phyloP scores from a whole-genome alignment of 768 basidiomycete genomes.

The Clitopilus passeckerianus region DNA sequence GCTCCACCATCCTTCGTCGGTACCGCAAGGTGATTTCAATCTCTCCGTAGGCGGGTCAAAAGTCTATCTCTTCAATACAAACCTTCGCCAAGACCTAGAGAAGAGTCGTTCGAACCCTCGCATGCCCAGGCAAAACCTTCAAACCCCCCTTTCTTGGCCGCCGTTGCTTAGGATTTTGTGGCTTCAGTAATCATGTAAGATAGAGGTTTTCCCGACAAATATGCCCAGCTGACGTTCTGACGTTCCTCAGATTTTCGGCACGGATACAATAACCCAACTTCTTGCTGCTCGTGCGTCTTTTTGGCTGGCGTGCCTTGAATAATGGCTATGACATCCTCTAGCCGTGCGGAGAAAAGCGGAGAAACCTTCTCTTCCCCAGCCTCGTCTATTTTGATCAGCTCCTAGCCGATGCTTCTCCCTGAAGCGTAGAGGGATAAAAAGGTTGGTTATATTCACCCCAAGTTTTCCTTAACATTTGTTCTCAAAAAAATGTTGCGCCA shows the following conservation, averaged over 20 bases:
- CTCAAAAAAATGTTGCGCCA: conserved; percentile 20
- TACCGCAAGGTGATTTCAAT: neutral
- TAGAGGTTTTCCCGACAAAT: neutral
- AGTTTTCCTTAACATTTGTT: neutral
- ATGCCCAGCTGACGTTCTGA: neutral
- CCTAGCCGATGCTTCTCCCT: neutral
- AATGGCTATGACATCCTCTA: neutral
- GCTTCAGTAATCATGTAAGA: neutral
- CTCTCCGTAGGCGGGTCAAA: neutral
- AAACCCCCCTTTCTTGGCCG: neutral
- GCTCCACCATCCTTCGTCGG: neutral
- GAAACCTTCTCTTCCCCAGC: neutral
- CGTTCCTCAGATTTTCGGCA: neutral
- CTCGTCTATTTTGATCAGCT: neutral
- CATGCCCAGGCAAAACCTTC: neutral
- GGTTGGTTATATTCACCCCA: neutral
- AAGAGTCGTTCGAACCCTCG: neutral
- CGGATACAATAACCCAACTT: neutral
- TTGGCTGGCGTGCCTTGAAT: neutral
- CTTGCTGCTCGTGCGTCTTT: neutral
- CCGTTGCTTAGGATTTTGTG: neutral
- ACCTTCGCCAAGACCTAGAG: neutral
- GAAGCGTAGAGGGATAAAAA: neutral
- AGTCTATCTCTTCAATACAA: neutral
- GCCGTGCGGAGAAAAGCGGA: neutral